Conservation (phyloP, 1,139 yeast genomes). For the Pichia terricola region DNA sequence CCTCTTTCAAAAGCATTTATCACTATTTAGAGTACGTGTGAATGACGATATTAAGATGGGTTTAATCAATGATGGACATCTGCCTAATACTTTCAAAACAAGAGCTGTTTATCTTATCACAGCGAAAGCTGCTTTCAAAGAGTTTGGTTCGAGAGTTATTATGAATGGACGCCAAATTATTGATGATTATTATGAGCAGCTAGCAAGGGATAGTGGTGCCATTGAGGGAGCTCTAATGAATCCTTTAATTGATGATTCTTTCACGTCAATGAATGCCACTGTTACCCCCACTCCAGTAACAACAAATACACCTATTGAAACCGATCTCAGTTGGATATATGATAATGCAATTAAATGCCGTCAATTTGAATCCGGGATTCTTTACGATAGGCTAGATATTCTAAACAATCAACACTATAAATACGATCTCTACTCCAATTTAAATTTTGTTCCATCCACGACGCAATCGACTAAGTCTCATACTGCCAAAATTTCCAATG, state of each 20-base stretch:
- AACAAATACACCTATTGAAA: constrained; percentile 4
- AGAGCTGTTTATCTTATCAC: constrained; percentile 84
- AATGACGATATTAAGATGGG: constrained; percentile 75
- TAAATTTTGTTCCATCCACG: constrained; percentile 57
- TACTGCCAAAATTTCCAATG: constrained; percentile 19
- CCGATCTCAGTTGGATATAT: constrained; percentile 52
- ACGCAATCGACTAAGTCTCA: constrained; percentile 58
- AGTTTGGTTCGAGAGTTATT: constrained; percentile 82
- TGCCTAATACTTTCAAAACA: constrained; percentile 88
- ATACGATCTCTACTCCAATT: constrained; percentile 78
- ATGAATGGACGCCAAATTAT: constrained; percentile 70
- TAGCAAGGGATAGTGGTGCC: constrained; percentile 61
- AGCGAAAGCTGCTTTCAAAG: constrained; percentile 82
- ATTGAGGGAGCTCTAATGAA: constrained; percentile 49
- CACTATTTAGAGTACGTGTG: constrained; percentile 63
- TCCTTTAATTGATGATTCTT: constrained; percentile 1
- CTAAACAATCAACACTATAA: constrained; percentile 39
- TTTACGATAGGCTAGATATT: constrained; percentile 49
- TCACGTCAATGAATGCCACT: background rate
- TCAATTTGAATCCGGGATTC: constrained; percentile 54
- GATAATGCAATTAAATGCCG: constrained; percentile 75
- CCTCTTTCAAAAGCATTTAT: constrained; percentile 74
- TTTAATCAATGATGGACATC: constrained; percentile 67
- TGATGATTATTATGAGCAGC: constrained; percentile 86
- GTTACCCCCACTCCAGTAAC: background rate